These are phyloP conservation scores for Dentipellis sp. DNA, from an alignment of 768 basidiomycete species.

Conservation along the genomic window DNA sequence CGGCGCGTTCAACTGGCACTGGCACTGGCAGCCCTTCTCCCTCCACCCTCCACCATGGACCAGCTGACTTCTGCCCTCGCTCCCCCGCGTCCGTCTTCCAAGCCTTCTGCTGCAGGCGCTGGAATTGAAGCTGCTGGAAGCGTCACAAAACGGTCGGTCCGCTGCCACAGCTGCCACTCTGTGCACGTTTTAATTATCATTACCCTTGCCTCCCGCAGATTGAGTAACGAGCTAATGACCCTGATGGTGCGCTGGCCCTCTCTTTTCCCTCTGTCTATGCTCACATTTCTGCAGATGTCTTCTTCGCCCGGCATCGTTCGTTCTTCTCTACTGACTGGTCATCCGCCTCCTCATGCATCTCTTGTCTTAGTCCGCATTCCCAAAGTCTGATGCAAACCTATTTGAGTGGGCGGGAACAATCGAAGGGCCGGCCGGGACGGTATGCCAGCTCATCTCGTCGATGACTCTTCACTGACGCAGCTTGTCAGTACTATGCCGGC, in stretches of 20 bases:
- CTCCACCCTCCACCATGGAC: slow-evolving; percentile 39
- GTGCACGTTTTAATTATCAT: background rate
- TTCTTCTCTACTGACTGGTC: slow-evolving; percentile 5
- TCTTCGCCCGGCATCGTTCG: slow-evolving; percentile 81
- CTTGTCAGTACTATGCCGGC: slow-evolving; percentile 60
- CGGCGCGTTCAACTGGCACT: too few species aligned
- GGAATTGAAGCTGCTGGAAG: slow-evolving; percentile 58
- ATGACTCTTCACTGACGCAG: slow-evolving; percentile 2
- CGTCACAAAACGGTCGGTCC: slow-evolving; percentile 69
- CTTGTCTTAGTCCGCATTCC: slow-evolving; percentile 68
- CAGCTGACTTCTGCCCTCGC: slow-evolving; percentile 59
- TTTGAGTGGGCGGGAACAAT: slow-evolving; percentile 90
- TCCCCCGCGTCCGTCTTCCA: slow-evolving; percentile 46
- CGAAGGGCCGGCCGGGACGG: slow-evolving; percentile 71
- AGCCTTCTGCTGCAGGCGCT: slow-evolving; percentile 44
- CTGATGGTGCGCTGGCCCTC: slow-evolving; percentile 55
- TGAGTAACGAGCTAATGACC: slow-evolving; percentile 81
- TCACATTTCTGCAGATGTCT: slow-evolving; percentile 52
- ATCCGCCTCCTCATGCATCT: background rate
- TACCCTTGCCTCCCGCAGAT: slow-evolving; percentile 27
- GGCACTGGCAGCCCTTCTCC: too few species aligned
- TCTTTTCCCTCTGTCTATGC: background rate
- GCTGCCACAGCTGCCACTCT: background rate
- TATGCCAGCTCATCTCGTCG: slow-evolving; percentile 18
- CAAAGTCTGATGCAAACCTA: slow-evolving; percentile 76